Evolutionary conservation across 2,329 filamentous ascomycete genomes (phyloP).

Genomic region (Calonectria pauciramosa): DNA sequence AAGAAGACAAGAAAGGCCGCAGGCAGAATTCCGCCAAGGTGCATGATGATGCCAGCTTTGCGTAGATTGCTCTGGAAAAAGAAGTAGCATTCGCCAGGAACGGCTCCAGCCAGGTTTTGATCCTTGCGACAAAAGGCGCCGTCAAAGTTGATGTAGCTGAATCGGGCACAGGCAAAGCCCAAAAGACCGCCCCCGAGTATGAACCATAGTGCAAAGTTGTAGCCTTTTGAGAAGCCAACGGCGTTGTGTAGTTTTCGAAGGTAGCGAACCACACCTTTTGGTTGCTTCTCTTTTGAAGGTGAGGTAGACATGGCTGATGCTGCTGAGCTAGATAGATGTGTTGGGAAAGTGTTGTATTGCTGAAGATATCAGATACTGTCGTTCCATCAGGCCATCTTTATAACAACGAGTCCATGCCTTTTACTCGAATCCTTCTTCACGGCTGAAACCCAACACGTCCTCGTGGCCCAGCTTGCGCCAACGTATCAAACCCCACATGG

Average conservation of each 20-base stretch:
- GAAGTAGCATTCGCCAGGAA: constrained; percentile 7
- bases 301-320: background rate
- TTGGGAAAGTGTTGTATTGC: background rate
- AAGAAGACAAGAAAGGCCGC: constrained; percentile 58
- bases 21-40: constrained; percentile 59
- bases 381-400: background rate
- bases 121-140: background rate
- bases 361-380: background rate
- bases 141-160: background rate
- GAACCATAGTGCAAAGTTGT: background rate
- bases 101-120: background rate
- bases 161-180: background rate
- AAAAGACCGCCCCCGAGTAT: background rate
- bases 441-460: background rate
- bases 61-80: background rate
- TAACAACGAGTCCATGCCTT: background rate
- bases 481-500: background rate
- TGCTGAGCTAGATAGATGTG: background rate
- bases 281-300: background rate
- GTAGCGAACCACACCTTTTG: background rate
- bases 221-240: background rate
- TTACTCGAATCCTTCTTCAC: background rate
- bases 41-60: constrained; percentile 57
- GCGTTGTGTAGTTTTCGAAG: background rate
- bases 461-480: background rate